phyloP scores from a whole-genome alignment of 768 basidiomycete genomes.

The Tylopilus felleus region DNA sequence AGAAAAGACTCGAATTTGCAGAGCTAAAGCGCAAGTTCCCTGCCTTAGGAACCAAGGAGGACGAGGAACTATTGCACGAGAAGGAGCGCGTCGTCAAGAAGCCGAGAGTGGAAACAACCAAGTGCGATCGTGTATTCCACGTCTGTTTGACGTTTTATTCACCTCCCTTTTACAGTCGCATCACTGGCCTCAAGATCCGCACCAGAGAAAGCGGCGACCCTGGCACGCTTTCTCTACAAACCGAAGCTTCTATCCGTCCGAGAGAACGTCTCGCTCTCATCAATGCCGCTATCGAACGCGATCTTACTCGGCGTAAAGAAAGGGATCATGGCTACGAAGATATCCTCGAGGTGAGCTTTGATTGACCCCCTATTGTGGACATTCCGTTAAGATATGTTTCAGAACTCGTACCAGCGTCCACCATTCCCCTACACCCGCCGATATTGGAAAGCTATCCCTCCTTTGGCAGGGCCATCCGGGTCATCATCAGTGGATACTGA shows the following conservation, averaged over 20 bases:
- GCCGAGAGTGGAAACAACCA: constrained; percentile 36
- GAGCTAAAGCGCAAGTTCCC: constrained; percentile 80
- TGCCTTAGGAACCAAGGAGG: constrained; percentile 54
- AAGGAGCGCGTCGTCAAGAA: constrained; percentile 65
- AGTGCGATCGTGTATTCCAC: background rate
- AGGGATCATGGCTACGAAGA: constrained; percentile 85
- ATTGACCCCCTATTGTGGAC: background rate
- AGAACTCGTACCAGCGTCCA: constrained; percentile 72
- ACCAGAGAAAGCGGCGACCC: constrained; percentile 43
- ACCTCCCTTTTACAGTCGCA: constrained; percentile 34
- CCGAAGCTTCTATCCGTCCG: constrained; percentile 55
- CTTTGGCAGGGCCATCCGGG: constrained; percentile 34
- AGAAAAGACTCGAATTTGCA: constrained; percentile 66
- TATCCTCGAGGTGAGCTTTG: constrained; percentile 62
- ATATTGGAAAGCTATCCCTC: constrained; percentile 61
- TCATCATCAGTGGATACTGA: constrained; percentile 26
- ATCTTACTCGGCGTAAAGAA: constrained; percentile 63
- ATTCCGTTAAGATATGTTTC: constrained; percentile 9
- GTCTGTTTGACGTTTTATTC: background rate
- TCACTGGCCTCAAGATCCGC: constrained; percentile 52
- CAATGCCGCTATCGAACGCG: constrained; percentile 53
- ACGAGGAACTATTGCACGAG: constrained; percentile 72
- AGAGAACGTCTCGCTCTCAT: constrained; percentile 64
- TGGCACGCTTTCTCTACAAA: constrained; percentile 35
- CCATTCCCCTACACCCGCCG: constrained; percentile 56